phyloP scores from a whole-genome alignment of 1,284 basidiomycete genomes.

The Irpex lacteus region DNA sequence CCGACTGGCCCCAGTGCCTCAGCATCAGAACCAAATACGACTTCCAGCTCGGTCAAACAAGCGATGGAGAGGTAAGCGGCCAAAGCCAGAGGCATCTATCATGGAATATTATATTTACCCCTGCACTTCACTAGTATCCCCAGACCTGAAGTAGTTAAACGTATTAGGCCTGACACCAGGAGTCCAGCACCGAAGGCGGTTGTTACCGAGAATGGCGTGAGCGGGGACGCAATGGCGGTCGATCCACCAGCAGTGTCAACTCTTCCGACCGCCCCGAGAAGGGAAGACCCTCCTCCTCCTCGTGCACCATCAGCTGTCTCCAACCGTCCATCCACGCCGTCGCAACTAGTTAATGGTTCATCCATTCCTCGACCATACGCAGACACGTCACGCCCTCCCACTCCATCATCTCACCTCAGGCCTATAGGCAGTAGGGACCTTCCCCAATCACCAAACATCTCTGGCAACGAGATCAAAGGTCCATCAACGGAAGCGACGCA shows the following conservation, averaged over 20 bases:
- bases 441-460: constrained; percentile 38
- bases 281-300: constrained; percentile 5
- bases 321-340: constrained; percentile 10
- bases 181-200: constrained; percentile 19
- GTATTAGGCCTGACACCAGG: constrained; percentile 52
- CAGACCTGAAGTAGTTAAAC: constrained; percentile 72
- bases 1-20: constrained; percentile 21
- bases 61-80: constrained; percentile 60
- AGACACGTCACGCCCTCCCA: constrained; percentile 26
- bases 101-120: neutral
- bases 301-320: constrained; percentile 5
- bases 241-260: constrained; percentile 23
- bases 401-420: constrained; percentile 23
- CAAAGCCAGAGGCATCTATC: neutral
- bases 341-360: neutral
- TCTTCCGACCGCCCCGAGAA: constrained; percentile 9
- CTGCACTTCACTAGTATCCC: constrained; percentile 49
- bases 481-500: constrained; percentile 34
- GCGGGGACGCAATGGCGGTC: constrained; percentile 38
- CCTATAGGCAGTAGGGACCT: constrained; percentile 34
- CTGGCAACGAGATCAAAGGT: constrained; percentile 26
- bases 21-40: constrained; percentile 23
- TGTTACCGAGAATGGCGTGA: constrained; percentile 22
- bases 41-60: constrained; percentile 45
- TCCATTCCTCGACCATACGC: constrained; percentile 7